Conservation (phyloP, 2,329 filamentous ascomycete species). For the Polytolypa hystricis region DNA sequence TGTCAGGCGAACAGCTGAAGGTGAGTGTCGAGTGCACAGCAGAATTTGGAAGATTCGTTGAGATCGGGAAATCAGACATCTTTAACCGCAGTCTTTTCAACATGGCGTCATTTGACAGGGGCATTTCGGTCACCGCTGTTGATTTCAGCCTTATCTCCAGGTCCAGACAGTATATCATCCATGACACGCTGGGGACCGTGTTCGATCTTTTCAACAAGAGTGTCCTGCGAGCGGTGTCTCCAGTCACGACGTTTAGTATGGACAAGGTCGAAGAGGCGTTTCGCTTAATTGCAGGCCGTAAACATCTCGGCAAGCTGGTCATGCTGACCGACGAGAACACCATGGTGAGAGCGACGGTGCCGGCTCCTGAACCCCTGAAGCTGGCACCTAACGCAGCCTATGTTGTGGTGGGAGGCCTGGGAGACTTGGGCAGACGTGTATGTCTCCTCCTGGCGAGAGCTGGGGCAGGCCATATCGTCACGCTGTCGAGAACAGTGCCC, state of each 20-base stretch:
- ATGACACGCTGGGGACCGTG: not conserved
- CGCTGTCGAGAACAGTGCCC: not conserved
- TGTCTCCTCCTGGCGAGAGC: not conserved
- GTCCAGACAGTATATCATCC: not conserved
- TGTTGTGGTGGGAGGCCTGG: not conserved
- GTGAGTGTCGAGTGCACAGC: conserved; percentile 10
- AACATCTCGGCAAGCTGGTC: not conserved
- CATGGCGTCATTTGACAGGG: conserved; percentile 12
- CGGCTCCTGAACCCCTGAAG: not conserved
- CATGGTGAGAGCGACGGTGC: not conserved
- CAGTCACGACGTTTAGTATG: not conserved
- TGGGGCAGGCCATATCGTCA: not conserved
- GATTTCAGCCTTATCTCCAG: conserved; percentile 7
- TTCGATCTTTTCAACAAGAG: not conserved
- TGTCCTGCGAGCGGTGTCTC: not conserved
- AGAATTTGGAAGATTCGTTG: conserved; percentile 11
- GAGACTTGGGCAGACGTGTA: not conserved
- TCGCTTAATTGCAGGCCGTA: not conserved
- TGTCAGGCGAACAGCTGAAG: conserved; percentile 9
- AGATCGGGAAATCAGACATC: conserved; percentile 21
- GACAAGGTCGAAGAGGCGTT: not conserved
- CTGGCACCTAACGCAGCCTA: not conserved
- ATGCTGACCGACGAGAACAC: not conserved
- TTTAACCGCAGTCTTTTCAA: conserved; percentile 4
- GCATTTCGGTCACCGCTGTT: conserved; percentile 9